Evolutionary conservation across 2,329 filamentous ascomycete species (phyloP).

Genomic region (Fusarium virguliforme): DNA sequence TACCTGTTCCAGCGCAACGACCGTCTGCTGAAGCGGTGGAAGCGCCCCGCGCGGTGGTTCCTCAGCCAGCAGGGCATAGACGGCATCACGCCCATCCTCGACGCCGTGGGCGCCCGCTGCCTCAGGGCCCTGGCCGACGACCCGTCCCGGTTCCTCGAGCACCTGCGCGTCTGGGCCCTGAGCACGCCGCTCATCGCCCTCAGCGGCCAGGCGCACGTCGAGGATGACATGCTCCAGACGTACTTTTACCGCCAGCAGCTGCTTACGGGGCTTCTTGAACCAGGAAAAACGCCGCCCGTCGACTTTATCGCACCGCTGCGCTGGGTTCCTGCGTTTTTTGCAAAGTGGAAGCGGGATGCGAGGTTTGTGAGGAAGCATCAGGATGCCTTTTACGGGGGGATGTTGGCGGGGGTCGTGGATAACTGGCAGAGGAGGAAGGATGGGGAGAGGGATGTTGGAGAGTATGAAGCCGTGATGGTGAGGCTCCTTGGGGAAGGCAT

Average conservation of each 20-base stretch:
- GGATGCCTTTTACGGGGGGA: constrained; percentile 38
- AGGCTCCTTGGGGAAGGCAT: constrained; percentile 42
- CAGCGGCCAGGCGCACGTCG: constrained; percentile 43
- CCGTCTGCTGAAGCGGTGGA: constrained; percentile 43
- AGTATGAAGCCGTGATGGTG: constrained; percentile 36
- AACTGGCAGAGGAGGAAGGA: constrained; percentile 20
- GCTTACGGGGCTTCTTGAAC: constrained; percentile 48
- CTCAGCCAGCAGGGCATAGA: constrained; percentile 44
- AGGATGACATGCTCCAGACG: constrained; percentile 26
- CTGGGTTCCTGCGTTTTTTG: constrained; percentile 41
- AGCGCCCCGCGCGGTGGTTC: constrained; percentile 43
- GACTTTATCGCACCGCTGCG: constrained; percentile 47
- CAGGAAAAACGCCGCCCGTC: constrained; percentile 49
- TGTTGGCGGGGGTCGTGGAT: constrained; percentile 21
- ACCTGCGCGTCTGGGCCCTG: constrained; percentile 47
- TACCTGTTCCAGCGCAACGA: constrained; percentile 47
- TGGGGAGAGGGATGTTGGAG: constrained; percentile 10
- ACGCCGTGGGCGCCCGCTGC: constrained; percentile 43
- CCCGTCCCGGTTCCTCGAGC: constrained; percentile 32
- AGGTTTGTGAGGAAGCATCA: constrained; percentile 45
- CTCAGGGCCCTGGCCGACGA: constrained; percentile 39
- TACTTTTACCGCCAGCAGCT: constrained; percentile 47
- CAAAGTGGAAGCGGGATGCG: constrained; percentile 45
- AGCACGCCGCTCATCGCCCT: constrained; percentile 48
- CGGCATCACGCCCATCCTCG: constrained; percentile 33